A percentile compares a stretch with the other conserved stretches of the same genome.
These are phyloP conservation scores for Garcia nutans DNA, from an alignment of 345 rosid genomes.

Conservation along the genomic window DNA sequence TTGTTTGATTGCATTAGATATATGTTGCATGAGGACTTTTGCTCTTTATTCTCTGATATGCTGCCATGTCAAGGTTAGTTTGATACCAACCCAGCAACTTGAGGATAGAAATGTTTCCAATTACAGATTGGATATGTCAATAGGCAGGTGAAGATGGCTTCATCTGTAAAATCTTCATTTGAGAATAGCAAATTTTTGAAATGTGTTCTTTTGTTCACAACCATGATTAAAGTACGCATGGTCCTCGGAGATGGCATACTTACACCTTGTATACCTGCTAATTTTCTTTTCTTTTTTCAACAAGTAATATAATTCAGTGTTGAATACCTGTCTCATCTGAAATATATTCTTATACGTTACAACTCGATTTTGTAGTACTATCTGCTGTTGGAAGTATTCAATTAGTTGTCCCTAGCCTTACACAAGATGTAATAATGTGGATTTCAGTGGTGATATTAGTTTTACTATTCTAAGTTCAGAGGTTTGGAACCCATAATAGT, in stretches of 20 bases:
- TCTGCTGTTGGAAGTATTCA: conserved; percentile 55
- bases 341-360: too few relatives aligned
- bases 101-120: conserved; percentile 42
- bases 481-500: conserved; percentile 55
- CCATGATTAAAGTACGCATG: conserved; percentile 59
- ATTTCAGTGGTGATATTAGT: conserved; percentile 42
- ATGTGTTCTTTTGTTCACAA: conserved; percentile 34
- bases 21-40: not conserved
- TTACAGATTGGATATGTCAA: conserved; percentile 33
- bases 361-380: conserved; percentile 29
- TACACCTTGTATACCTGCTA: conserved; percentile 58
- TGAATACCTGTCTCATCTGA: too few relatives aligned
- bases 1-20: too few relatives aligned
- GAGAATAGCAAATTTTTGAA: conserved; percentile 42
- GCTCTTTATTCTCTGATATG: conserved; percentile 1
- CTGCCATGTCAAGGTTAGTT: conserved; percentile 36
- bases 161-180: conserved; percentile 27
- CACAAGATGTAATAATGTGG: conserved; percentile 29
- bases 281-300: not conserved
- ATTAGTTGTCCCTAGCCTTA: conserved; percentile 28
- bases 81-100: conserved; percentile 49
- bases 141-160: conserved; percentile 31
- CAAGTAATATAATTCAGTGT: not conserved
- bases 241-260: conserved; percentile 64
- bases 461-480: conserved; percentile 40